Evolutionary conservation across 2,329 filamentous ascomycete genomes (phyloP), one percentile per base, ranked within the genome.

Genomic region (Xylariaceae sp.): DNA sequence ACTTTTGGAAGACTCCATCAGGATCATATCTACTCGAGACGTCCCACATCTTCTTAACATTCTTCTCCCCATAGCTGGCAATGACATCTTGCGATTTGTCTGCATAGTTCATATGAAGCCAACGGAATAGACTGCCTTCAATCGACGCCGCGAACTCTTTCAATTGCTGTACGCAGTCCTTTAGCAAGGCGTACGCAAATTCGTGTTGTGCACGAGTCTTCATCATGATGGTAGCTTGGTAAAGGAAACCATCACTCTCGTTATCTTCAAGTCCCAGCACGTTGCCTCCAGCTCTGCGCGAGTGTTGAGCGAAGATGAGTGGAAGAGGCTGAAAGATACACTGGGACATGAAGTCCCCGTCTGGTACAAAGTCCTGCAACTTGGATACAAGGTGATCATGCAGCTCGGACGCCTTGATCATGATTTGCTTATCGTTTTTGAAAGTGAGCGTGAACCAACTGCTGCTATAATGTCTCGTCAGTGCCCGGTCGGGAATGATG

Each of bases 311-410:
- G 36, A 47, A 44, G 6, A 42, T 7, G 3, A 17, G 38, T 1
- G 53, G 50, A 7, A 55, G 39, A 1, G 53, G 47, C 43, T 53
- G 53, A 35, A 59, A 48, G 6, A 56, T 35, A 17, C 55, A 56
- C 22, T 55, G 57, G 1, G 49, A 55, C 9, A 12, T 45, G 44
- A 59, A 58, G 31, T 58, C 52, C 11, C 45, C 47, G 4, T 52
- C 44, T 0, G 51, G 14, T 12, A 52, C 30, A 14, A 47, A 39
- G 5, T 36, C 14, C 22, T 48, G 41, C 4, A 57, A 12, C 3
- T 54, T 50, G 0, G 33, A 32, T 2, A 55, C 49, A 10, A 55
- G 36, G 0, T 1, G 11, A 2, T 52, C 33, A 39, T 55, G 53
- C 0, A 56, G 44, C 11, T 53, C 48, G 0, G 39, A 30, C 1